These are phyloP conservation scores for Pseudocercospora musae DNA, from an alignment of 2,329 filamentous ascomycete species.

Conservation along the genomic window DNA sequence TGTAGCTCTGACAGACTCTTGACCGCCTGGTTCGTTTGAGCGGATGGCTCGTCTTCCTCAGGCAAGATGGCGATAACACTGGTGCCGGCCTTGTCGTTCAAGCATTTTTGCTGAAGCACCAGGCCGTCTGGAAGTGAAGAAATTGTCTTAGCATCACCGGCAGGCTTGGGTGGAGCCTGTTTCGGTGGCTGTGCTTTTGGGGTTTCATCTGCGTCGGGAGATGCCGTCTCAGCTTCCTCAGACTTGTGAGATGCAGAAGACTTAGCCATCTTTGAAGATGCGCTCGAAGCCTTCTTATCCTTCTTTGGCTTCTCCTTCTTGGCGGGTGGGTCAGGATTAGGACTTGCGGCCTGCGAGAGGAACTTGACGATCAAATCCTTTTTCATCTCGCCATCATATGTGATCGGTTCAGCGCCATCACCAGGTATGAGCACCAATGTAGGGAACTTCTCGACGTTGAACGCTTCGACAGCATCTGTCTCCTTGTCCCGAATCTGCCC, in stretches of 20 bases:
- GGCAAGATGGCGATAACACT: conserved; percentile 77
- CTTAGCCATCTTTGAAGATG: conserved; percentile 49
- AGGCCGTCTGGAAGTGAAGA: conserved; percentile 61
- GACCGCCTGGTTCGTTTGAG: conserved; percentile 41
- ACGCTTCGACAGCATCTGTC: conserved; percentile 65
- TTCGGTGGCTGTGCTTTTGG: conserved; percentile 50
- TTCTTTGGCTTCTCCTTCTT: conserved; percentile 44
- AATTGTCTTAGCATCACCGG: conserved; percentile 58
- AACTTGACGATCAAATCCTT: conserved; percentile 80
- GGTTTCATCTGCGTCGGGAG: conserved; percentile 53
- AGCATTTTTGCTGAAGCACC: conserved; percentile 67
- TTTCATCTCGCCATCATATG: conserved; percentile 80
- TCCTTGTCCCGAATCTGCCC: conserved; percentile 85
- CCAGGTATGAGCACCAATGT: conserved; percentile 75
- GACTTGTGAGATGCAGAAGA: conserved; percentile 53
- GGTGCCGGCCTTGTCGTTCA: conserved; percentile 71
- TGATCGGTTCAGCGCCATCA: conserved; percentile 62
- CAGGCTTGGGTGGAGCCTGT: conserved; percentile 44
- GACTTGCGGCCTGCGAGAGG: conserved; percentile 71
- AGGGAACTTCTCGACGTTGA: conserved; percentile 74
- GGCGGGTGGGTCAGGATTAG: conserved; percentile 72
- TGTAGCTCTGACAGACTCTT: conserved; percentile 67
- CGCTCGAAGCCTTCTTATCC: conserved; percentile 44
- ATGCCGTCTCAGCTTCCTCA: conserved; percentile 46
- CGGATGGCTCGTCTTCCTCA: conserved; percentile 41